A percentile compares a stretch with the other conserved stretches of the same genome.
Evolutionary conservation across 2,329 filamentous ascomycete genomes (phyloP).

Genomic region (Epicoccum nigrum): DNA sequence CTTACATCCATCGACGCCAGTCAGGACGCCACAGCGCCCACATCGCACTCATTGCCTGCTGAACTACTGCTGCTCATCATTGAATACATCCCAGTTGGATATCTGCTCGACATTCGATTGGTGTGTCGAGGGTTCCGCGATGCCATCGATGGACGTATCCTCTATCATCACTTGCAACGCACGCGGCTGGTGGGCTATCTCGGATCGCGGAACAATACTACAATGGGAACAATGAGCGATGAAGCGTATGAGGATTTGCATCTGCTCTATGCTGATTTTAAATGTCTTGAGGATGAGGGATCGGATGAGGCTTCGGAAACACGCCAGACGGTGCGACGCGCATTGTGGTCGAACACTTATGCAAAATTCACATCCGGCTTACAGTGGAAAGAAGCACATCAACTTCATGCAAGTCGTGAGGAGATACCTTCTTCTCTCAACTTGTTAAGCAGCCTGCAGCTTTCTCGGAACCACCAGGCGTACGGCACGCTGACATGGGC

Average conservation of each 20-base stretch:
- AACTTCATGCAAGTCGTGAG: neutral
- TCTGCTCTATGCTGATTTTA: constrained; percentile 25
- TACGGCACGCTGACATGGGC: constrained; percentile 35
- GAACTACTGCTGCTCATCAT: constrained; percentile 39
- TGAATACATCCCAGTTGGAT: constrained; percentile 33
- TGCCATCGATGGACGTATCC: constrained; percentile 37
- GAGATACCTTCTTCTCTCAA: neutral
- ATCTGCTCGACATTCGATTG: constrained; percentile 36
- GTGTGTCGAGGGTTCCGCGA: constrained; percentile 41
- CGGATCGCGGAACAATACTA: constrained; percentile 7
- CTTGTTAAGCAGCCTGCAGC: constrained; percentile 15
- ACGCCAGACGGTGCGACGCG: neutral
- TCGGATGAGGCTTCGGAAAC: neutral
- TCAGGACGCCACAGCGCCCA: constrained; percentile 18
- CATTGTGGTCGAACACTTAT: constrained; percentile 24
- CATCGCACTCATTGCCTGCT: constrained; percentile 34
- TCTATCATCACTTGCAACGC: constrained; percentile 31
- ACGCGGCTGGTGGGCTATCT: constrained; percentile 33
- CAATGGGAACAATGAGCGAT: constrained; percentile 13
- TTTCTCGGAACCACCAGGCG: constrained; percentile 9
- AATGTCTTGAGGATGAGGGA: neutral
- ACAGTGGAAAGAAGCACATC: constrained; percentile 22
- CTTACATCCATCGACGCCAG: constrained; percentile 39
- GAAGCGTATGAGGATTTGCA: constrained; percentile 25
- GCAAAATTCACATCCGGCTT: constrained; percentile 26